Evolutionary conservation across 2,329 filamentous ascomycete genomes (phyloP).

Genomic region (Alternaria conjuncta): DNA sequence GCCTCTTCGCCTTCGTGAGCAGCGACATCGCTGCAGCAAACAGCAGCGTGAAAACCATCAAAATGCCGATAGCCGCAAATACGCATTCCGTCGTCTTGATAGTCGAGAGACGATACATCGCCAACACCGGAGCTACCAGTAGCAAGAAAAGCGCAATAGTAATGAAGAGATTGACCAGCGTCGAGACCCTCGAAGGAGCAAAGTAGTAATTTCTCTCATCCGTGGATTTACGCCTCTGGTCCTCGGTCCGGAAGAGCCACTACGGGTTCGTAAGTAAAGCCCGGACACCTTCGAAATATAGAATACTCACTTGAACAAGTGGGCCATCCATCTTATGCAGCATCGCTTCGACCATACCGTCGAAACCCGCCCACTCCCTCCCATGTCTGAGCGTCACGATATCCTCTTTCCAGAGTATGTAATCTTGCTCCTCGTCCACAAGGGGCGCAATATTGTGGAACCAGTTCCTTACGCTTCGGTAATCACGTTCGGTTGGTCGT

Average conservation of each 20-base stretch:
- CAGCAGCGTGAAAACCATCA: slow-evolving; percentile 51
- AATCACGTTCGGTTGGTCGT: slow-evolving; percentile 34
- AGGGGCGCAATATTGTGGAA: slow-evolving; percentile 28
- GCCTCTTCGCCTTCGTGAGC: slow-evolving; percentile 42
- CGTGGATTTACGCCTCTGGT: slow-evolving; percentile 29
- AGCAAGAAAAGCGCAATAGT: slow-evolving; percentile 38
- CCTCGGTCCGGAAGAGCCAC: slow-evolving; percentile 25
- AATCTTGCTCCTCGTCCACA: slow-evolving; percentile 25
- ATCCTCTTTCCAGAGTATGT: slow-evolving; percentile 40
- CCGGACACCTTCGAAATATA: too few species aligned
- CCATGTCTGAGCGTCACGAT: slow-evolving; percentile 37
- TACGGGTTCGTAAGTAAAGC: too few species aligned
- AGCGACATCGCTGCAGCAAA: slow-evolving; percentile 46
- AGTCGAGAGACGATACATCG: slow-evolving; percentile 26
- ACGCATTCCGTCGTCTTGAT: too few species aligned
- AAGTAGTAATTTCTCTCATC: slow-evolving; percentile 33
- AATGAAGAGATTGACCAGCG: slow-evolving; percentile 39
- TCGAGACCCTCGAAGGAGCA: slow-evolving; percentile 32
- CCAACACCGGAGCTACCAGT: slow-evolving; percentile 37
- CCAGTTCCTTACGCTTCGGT: slow-evolving; percentile 34
- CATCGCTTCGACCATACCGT: slow-evolving; percentile 35
- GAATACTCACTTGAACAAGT: neutral
- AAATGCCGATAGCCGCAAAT: slow-evolving; percentile 35
- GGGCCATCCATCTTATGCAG: slow-evolving; percentile 21
- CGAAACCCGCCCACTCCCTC: slow-evolving; percentile 42